Base-by-base conservation (phyloP, 1,139 yeast genomes). In the Nakaseomyces kungkrabaensis region DNA sequence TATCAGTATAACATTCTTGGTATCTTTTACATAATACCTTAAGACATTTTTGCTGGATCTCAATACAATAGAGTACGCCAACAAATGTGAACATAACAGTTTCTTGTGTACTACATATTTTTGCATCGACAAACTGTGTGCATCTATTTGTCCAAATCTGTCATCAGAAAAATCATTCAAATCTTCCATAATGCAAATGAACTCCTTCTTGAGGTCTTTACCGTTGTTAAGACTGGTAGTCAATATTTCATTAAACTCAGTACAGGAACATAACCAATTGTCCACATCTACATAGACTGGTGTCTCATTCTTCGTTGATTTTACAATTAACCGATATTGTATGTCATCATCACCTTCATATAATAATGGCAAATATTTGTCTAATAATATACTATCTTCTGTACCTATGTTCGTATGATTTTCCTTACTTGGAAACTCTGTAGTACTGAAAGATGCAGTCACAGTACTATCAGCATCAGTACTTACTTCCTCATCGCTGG, bases 191-290 rank as follows among this genome's bases (percentile, higher is more conserved):
- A 58, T 58, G 6, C 43, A 46, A 4, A 57, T 37, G 5, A 62
- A 46, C 1, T 33, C 7, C 4, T 50, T 45, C 5, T 10, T 37
- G 9, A 58, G 45, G n/a, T 40, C 43, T 22, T 46, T 47, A n/a
- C 17, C 32, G 10, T 11, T 4, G 10, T 37, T 10, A 9, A 40
- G 37, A 11, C 13, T 22, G 3, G 37, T 26, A 17, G 36, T 29
- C 1, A 62, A 50, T 7, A 47, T 44, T 24, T 54, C 54, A 9
- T 56, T 45, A 49, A 49, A 65, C 47, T 64, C 68, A 8, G 52
- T 51, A 45, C 68, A 65, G 4, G 67, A 63, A 50, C 68, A 64
- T 22, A 58, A 53, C 68, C 68, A 65, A 26, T 57, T 53, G 9
- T 52, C 51, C 10, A 65, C 37, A 51, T 64, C 66, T 6, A 62